Conservation (phyloP, 306 rosid species). For the Luffa acutangula region DNA sequence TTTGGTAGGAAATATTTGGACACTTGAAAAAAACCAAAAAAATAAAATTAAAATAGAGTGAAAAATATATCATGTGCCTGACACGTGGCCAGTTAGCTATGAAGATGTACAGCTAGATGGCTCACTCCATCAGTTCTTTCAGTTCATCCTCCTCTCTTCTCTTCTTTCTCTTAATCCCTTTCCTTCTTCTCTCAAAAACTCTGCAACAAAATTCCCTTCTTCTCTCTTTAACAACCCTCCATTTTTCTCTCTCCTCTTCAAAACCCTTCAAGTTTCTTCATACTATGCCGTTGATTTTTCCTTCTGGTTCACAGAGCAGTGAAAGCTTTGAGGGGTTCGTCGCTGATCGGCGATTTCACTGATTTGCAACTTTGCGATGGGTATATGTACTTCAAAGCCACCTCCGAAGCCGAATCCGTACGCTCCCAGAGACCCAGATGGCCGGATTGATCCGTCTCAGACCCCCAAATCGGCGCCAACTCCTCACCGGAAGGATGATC, state of each 20-base stretch:
- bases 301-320: not conserved
- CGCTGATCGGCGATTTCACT: not conserved
- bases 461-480: conserved; percentile 36
- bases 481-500: conserved; percentile 29
- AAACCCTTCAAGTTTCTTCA: not conserved
- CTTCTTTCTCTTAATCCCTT: not conserved
- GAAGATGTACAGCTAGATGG: conserved; percentile 14
- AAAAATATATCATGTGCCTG: not conserved
- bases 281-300: not conserved
- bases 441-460: conserved; percentile 28
- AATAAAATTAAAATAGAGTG: not conserved
- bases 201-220: not conserved
- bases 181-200: not conserved
- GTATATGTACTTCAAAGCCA: conserved; percentile 86
- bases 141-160: not conserved
- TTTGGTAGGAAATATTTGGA: conserved; percentile 1
- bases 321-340: not conserved
- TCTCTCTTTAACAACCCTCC: not conserved
- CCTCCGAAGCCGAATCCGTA: conserved; percentile 65
- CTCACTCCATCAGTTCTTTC: conserved; percentile 10
- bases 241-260: not conserved
- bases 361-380: conserved; percentile 33
- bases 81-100: conserved; percentile 12
- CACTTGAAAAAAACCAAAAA: not conserved
- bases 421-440: conserved; percentile 29